Base-by-base conservation (phyloP, 2,329 filamentous ascomycete species). In the Ophiostoma sp. region DNA sequence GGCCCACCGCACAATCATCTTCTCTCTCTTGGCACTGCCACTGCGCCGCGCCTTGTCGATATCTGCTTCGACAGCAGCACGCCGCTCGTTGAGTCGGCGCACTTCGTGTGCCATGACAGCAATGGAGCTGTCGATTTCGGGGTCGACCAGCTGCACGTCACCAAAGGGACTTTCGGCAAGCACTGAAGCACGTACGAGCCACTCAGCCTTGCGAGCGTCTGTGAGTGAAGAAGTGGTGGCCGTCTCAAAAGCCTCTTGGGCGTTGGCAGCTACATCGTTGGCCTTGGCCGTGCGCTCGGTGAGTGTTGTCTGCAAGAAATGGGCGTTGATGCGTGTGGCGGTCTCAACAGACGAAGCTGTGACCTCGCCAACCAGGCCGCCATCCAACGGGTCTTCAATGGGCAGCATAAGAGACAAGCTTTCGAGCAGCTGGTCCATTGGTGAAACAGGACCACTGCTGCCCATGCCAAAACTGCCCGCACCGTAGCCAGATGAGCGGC, bases 111-210 rank as follows among this genome's bases (percentile, higher is more conserved):
- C 78, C 71, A 88, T 76, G 12, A 87, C 81, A 0, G 79, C 78
- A n/a, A 90, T 84, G 1, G 84, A 85, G 2, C 79, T 81, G 72
- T 88, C 85, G 50, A 88, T 84, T 36, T 88, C 86, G 0, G 85
- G 83, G 76, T 90, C 88, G 6, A 85, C 80, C 6, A 90, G 82
- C 57, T 81, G 82, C 4, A 88, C 83, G n/a, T 82, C 78, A 0
- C 82, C 81, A 76, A 83, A 88, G 4, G 83, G 80, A 39, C 84
- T 87, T 76, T 90, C 87, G 0, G 86, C 85, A 1, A 89, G 79
- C 0, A 89, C 79, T 55, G 84, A 87, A 73, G 88, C 87, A 5
- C 83, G 80, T 19, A 89, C 78, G 9, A 87, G 77, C 75, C 86
- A 84, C 0, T 89, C 77, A 0, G 87, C 87, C 2, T 82, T 78